Evolutionary conservation across 805 yeast species (phyloP).

Genomic region (Danielia reshetovae): DNA sequence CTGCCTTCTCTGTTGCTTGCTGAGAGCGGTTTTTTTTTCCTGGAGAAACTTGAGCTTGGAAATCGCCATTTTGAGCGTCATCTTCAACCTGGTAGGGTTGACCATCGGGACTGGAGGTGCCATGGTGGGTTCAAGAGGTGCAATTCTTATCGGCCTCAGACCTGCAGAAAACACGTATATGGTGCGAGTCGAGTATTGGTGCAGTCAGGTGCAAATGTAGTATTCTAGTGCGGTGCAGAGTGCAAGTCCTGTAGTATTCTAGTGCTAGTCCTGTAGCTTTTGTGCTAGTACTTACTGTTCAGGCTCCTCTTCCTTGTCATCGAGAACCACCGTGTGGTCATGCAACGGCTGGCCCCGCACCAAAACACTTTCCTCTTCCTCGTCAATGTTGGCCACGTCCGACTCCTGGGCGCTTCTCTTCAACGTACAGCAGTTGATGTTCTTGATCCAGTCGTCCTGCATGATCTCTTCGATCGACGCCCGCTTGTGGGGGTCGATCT

Average conservation of each 20-base stretch:
- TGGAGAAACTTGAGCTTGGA: conserved; percentile 68
- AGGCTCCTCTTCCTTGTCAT: conserved; percentile 7
- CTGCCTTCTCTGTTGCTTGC: conserved; percentile 68
- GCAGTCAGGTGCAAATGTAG: neutral
- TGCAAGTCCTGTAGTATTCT: no score
- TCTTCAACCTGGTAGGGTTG: conserved; percentile 34
- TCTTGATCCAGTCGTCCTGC: conserved; percentile 66
- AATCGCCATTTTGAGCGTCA: conserved; percentile 61
- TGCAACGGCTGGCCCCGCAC: conserved; percentile 37
- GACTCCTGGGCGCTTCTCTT: conserved; percentile 16
- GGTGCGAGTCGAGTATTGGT: no score
- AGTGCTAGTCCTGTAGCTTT: no score
- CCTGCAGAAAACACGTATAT: no score
- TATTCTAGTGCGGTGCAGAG: no score
- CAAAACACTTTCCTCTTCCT: conserved; percentile 34
- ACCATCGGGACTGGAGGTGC: conserved; percentile 24
- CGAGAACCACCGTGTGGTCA: conserved; percentile 35
- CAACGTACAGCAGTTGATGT: conserved; percentile 59
- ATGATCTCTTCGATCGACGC: conserved; percentile 65
- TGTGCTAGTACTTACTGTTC: no score
- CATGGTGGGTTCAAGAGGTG: conserved; percentile 2
- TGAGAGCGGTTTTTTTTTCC: conserved; percentile 67
- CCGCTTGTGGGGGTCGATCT: conserved; percentile 55
- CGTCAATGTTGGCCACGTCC: conserved; percentile 27
- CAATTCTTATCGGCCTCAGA: neutral